These are phyloP conservation scores for Solanum medicagineum DNA, from an alignment of 257 asterid species.

Conservation along the genomic window DNA sequence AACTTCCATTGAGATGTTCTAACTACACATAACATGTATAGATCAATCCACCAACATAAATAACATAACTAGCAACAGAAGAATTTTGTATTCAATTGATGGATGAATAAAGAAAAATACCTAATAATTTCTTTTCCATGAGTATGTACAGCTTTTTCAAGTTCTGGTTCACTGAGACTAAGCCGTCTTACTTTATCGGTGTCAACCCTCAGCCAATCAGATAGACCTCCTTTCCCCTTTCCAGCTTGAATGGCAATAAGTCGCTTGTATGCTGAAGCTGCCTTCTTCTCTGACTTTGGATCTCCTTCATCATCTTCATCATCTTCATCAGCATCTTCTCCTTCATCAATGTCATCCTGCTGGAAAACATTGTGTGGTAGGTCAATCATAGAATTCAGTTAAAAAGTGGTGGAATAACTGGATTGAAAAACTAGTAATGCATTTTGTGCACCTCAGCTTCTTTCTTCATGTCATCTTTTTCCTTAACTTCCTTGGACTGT, in stretches of 20 bases:
- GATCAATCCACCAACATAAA: neutral
- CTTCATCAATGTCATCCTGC: conserved; percentile 32
- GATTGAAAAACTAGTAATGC: neutral
- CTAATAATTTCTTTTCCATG: conserved; percentile 42
- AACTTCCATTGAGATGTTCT: neutral
- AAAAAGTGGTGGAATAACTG: neutral
- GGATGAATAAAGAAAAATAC: conserved; percentile 21
- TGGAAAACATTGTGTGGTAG: neutral
- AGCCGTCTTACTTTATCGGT: conserved; percentile 55
- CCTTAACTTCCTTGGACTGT: conserved; percentile 18
- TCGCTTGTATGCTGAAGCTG: conserved; percentile 52
- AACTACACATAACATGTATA: neutral
- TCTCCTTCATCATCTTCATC: conserved; percentile 36
- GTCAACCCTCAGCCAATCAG: conserved; percentile 44
- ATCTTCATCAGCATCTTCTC: conserved; percentile 28
- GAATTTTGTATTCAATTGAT: neutral
- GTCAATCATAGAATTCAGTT: neutral
- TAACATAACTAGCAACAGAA: neutral
- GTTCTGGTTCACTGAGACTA: conserved; percentile 66
- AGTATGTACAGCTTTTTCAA: conserved; percentile 40
- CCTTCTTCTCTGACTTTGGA: conserved; percentile 17
- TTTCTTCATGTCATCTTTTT: conserved; percentile 11
- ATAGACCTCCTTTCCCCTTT: conserved; percentile 55
- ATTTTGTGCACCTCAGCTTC: conserved; percentile 26
- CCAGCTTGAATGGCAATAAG: conserved; percentile 76